Conservation (phyloP, 441 rosid genomes). For the Hura crepitans region DNA sequence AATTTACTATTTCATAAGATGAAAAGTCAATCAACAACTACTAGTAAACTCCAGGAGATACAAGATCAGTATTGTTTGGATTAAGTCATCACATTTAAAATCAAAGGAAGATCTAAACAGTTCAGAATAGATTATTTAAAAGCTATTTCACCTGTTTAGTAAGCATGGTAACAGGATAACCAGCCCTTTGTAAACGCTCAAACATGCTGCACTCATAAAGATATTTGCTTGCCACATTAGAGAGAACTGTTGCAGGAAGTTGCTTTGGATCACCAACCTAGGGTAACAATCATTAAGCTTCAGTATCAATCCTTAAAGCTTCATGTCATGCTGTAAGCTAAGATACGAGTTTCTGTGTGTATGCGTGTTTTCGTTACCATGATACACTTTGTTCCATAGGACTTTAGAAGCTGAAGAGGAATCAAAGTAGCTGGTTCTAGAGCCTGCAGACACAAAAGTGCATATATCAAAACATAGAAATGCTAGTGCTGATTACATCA, state of each 20-base stretch:
- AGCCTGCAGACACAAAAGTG: conserved; percentile 54
- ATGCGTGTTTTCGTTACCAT: conserved; percentile 54
- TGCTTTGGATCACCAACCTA: conserved; percentile 99
- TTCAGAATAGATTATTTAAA: background rate
- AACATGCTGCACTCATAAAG: conserved; percentile 96
- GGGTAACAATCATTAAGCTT: conserved; percentile 21
- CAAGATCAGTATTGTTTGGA: background rate
- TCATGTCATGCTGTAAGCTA: conserved; percentile 5
- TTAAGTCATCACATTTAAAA: conserved; percentile 5
- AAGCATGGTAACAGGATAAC: conserved; percentile 92
- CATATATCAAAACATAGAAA: conserved; percentile 22
- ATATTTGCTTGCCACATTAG: conserved; percentile 90
- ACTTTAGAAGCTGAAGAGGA: conserved; percentile 93
- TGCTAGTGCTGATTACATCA: conserved; percentile 19
- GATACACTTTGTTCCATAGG: conserved; percentile 77
- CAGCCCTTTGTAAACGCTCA: conserved; percentile 97
- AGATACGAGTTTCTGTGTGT: background rate
- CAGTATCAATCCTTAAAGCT: conserved; percentile 20
- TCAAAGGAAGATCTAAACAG: background rate
- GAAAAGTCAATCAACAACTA: background rate
- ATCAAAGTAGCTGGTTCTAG: conserved; percentile 97
- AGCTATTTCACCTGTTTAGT: conserved; percentile 64
- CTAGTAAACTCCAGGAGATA: background rate
- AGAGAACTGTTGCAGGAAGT: conserved; percentile 98
- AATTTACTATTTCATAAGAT: background rate